Conservation (phyloP, 495 filamentous ascomycete genomes). For the Penicillium chermesinum region DNA sequence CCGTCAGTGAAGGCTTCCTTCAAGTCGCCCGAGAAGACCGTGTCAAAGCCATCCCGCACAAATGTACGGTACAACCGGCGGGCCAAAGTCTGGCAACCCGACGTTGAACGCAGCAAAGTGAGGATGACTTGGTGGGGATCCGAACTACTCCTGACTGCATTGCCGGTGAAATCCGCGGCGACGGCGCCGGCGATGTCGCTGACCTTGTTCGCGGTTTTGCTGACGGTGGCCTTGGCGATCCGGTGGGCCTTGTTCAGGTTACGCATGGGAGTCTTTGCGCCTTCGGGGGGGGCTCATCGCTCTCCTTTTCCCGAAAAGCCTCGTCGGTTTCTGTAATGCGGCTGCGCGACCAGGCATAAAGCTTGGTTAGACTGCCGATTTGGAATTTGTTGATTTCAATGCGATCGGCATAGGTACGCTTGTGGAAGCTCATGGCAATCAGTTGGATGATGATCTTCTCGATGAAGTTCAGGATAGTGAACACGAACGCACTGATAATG, state of each 20-base stretch:
- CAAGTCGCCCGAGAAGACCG: slow-evolving; percentile 70
- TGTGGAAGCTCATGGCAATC: slow-evolving; percentile 90
- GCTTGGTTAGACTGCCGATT: slow-evolving; percentile 70
- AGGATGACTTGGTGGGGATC: slow-evolving; percentile 81
- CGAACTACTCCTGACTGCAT: slow-evolving; percentile 62
- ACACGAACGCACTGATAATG: slow-evolving; percentile 76
- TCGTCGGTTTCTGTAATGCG: slow-evolving; percentile 69
- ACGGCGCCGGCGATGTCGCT: slow-evolving; percentile 85
- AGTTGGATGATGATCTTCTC: slow-evolving; percentile 95
- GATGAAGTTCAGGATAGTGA: slow-evolving; percentile 71
- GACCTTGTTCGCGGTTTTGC: slow-evolving; percentile 76
- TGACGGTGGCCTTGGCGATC: slow-evolving; percentile 66
- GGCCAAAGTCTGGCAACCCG: slow-evolving; percentile 79
- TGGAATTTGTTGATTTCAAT: slow-evolving; percentile 93
- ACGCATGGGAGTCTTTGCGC: slow-evolving; percentile 66
- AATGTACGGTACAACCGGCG: slow-evolving; percentile 91
- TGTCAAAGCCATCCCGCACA: slow-evolving; percentile 65
- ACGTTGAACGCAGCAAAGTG: slow-evolving; percentile 64
- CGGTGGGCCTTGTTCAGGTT: slow-evolving; percentile 61
- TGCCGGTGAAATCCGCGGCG: slow-evolving; percentile 92
- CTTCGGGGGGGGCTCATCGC: slow-evolving; percentile 38
- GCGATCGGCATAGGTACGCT: slow-evolving; percentile 83
- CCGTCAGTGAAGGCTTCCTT: slow-evolving; percentile 73
- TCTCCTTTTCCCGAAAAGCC: slow-evolving; percentile 55
- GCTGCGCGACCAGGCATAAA: slow-evolving; percentile 76